These are phyloP conservation scores for Saitozyma sp. DNA, from an alignment of 768 basidiomycete species.

Conservation along the genomic window DNA sequence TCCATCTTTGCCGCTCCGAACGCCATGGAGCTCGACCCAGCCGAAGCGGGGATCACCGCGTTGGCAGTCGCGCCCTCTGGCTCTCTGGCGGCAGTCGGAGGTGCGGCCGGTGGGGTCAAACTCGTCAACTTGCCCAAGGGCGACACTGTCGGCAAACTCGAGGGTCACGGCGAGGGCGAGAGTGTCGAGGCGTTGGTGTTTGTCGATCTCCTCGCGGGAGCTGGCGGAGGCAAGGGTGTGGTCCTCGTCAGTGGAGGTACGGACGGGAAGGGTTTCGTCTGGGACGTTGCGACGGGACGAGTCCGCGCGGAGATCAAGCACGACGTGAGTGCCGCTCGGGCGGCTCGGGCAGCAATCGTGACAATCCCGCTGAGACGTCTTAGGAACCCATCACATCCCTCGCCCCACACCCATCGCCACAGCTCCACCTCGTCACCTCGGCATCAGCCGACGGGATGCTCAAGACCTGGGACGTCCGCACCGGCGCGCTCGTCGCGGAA, in stretches of 20 bases:
- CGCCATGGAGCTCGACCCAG: conserved; percentile 58
- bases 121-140: conserved; percentile 85
- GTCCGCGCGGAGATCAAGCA: conserved; percentile 79
- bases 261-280: conserved; percentile 89
- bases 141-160: conserved; percentile 72
- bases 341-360: too few species aligned
- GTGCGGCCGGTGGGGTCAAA: conserved; percentile 77
- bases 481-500: conserved; percentile 71
- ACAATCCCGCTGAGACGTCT: neutral
- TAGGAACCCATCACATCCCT: conserved; percentile 87
- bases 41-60: conserved; percentile 78
- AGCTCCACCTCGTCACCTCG: conserved; percentile 75
- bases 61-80: conserved; percentile 81
- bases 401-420: conserved; percentile 70
- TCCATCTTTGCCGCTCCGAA: conserved; percentile 36
- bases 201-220: conserved; percentile 68
- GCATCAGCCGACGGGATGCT: conserved; percentile 83
- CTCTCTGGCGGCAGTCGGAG: conserved; percentile 87
- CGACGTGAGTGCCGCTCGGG: conserved; percentile 59
- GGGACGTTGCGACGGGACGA: conserved; percentile 87
- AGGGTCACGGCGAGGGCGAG: conserved; percentile 80
- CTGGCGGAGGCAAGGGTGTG: conserved; percentile 52
- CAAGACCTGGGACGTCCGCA: conserved; percentile 89
- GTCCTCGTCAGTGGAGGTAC: conserved; percentile 84
- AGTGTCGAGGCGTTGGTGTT: conserved; percentile 85